Conservation (phyloP, 2,329 filamentous ascomycete species). For the Apiospora malaysiana region DNA sequence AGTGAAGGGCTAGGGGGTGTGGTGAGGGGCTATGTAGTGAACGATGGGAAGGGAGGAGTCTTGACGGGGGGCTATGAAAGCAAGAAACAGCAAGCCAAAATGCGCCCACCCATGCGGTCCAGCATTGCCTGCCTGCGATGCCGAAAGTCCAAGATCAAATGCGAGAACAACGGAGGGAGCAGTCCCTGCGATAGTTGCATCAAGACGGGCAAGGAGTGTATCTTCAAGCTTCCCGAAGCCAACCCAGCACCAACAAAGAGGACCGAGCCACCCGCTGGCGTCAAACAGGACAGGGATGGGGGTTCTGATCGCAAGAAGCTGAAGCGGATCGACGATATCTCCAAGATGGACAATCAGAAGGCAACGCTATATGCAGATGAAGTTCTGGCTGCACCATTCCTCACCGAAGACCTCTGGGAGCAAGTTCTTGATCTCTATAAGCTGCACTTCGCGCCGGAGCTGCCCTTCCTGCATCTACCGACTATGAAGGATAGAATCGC, state of each 20-base stretch:
- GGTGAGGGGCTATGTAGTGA: conserved; percentile 34
- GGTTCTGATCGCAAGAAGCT: conserved; percentile 56
- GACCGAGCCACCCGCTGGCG: conserved; percentile 43
- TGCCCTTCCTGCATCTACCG: conserved; percentile 73
- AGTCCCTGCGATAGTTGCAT: conserved; percentile 78
- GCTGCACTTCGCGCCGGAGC: conserved; percentile 73
- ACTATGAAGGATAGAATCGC: conserved; percentile 62
- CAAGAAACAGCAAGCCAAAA: conserved; percentile 48
- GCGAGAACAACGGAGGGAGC: conserved; percentile 76
- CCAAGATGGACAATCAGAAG: conserved; percentile 45
- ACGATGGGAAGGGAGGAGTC: conserved; percentile 42
- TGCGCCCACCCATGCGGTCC: conserved; percentile 69
- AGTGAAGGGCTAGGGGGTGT: conserved; percentile 31
- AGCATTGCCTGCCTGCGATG: conserved; percentile 81
- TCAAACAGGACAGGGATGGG: conserved; percentile 49
- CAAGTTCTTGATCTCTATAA: conserved; percentile 74
- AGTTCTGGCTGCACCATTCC: conserved; percentile 63
- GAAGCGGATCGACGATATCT: conserved; percentile 50
- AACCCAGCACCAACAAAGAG: conserved; percentile 48
- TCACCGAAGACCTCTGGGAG: conserved; percentile 71
- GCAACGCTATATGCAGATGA: conserved; percentile 56
- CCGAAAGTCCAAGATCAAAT: conserved; percentile 84
- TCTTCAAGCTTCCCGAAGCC: conserved; percentile 65
- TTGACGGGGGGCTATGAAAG: conserved; percentile 42
- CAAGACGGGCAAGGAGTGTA: conserved; percentile 72